phyloP scores from a whole-genome alignment of 2,329 filamentous ascomycete species.

The Microdochium nivale region DNA sequence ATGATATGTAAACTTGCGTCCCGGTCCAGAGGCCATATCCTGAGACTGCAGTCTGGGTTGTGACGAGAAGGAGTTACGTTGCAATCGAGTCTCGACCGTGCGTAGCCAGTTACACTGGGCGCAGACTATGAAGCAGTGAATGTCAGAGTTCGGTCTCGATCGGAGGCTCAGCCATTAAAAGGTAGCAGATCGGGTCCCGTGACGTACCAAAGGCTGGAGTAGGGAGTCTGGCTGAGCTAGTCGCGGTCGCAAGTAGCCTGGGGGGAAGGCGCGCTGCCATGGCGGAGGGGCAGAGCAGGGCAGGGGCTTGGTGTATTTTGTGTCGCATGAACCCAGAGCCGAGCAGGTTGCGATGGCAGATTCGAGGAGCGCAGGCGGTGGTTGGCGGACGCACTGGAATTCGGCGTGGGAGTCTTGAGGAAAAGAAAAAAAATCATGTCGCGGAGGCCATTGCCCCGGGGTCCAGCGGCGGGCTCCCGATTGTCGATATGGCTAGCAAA shows the following conservation, averaged over 20 bases:
- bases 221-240: background rate
- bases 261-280: background rate
- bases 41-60: constrained; percentile 13
- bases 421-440: background rate
- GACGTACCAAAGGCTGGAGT: background rate
- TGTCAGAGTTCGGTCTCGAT: background rate
- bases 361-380: background rate
- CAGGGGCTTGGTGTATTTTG: background rate
- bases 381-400: background rate
- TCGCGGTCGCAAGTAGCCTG: background rate
- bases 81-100: constrained; percentile 4
- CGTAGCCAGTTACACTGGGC: constrained; percentile 7
- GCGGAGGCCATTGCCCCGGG: background rate
- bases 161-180: background rate
- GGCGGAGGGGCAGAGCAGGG: background rate
- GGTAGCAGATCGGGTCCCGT: background rate
- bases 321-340: background rate
- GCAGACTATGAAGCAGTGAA: constrained; percentile 3
- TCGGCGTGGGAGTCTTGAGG: background rate
- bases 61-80: constrained; percentile 13
- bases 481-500: background rate
- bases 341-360: background rate
- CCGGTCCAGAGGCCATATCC: constrained; percentile 7
- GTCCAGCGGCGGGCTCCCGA: background rate
- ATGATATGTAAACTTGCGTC: constrained; percentile 51